Base-by-base conservation (phyloP, 306 rosid genomes). In the Lupinus albus region DNA sequence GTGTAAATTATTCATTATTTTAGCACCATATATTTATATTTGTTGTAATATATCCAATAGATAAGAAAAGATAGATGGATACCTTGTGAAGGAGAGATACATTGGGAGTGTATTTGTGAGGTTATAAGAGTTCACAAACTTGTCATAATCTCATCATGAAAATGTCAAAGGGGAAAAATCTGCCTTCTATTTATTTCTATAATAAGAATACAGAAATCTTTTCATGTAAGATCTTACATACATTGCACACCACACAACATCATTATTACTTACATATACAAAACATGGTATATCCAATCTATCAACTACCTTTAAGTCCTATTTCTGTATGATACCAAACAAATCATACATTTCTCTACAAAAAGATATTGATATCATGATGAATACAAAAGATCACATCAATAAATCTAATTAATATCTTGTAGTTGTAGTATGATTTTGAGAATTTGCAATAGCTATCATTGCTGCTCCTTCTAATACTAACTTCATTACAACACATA, bases 401-500 rank as follows among this genome's bases (percentile, higher is more conserved):
- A 81, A 81, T 68, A 75, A 58, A 25, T 11, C 52, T 41, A 65
- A 1, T 33, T 25, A 25, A 11, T 41, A 25, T 17, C 21, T 71
- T 13, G 60, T 14, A 10, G 32, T 53, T 12, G 11, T 8, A n/a
- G 10, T 14, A 50, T 68, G 60, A 41, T 63, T 55, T 67, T 74
- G 55, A 63, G 52, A 15, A 80, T 67, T 77, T 51, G 74, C 47
- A 16, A 35, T 14, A 58, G 45, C 79, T 76, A 57, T 32, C 53
- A 46, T 21, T 52, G 44, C n/a, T 1, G 41, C 54, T 15, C 67
- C 70, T 75, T 70, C 51, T 41, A 14, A 47, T 48, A 61, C 67
- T 56, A 41, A 57, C 67, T 30, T 71, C 45, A 54, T 48, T 70
- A 72, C 16, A 79, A 76, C 11, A 35, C 81, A 54, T 80, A 56